Base-by-base conservation (phyloP, 768 basidiomycete genomes). In the Hygrocybe punicea region DNA sequence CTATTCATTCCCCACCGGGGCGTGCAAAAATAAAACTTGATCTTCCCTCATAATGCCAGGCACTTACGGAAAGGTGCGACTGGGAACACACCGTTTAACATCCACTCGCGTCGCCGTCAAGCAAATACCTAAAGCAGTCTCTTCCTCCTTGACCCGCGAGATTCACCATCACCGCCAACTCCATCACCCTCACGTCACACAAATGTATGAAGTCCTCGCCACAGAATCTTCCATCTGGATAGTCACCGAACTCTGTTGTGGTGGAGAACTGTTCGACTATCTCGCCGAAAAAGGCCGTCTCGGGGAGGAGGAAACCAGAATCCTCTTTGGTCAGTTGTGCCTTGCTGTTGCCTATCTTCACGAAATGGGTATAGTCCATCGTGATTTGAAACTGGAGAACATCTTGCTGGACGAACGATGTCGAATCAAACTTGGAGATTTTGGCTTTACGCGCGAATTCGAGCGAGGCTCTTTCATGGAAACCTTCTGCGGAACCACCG, bases 221-320 rank as follows among this genome's bases (percentile, higher is more conserved):
- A 98, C 97, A 1, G 97, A 99, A 73, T 83, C 84, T 23, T 83
- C 84, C 61, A 95, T 99, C 67, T 98, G 94, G 93, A 93, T 99
- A 57, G 89, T 99, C 42, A 92, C 94, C 14, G 97, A 99, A 68
- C 85, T 99, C 34, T 98, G 97, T 72, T 87, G 85, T 45, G 97
- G 97, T 9, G 97, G 97, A 39, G 97, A 99, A 71, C 83, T 99
- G 25, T 99, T 98, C 72, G 97, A 98, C 73, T 98, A 98, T 68
- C 86, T 99, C 21, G 92, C 89, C 13, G 97, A 99, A 77, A 91
- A 96, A 64, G 92, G 93, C 19, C 82, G 95, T 2, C 71, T 98
- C 53, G 75, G 82, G 19, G 93, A 96, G 70, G 83, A 85, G 40
- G 97, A 99, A 73, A 79, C 92, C 4, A 83, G 84, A 63, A 73